Evolutionary conservation across 805 yeast species (phyloP).

Genomic region (Clavispora santaluciae): DNA sequence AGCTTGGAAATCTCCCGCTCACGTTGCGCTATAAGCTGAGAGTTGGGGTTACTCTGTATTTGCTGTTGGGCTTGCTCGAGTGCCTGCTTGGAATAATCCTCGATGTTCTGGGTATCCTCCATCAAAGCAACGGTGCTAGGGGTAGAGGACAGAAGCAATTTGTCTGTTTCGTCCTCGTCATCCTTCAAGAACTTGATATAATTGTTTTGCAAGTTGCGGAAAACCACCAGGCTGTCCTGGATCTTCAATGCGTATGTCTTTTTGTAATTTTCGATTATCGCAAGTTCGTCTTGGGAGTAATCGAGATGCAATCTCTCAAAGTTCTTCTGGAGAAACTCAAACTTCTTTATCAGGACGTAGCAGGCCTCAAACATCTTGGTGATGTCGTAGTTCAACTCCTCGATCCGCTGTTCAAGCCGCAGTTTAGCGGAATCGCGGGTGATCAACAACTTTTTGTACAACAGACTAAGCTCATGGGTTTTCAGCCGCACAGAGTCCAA

Average conservation of each 20-base stretch:
- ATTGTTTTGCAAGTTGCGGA: conserved; percentile 82
- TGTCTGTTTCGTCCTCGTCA: conserved; percentile 53
- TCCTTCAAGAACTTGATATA: conserved; percentile 80
- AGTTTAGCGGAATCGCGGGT: conserved; percentile 86
- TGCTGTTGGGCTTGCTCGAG: conserved; percentile 44
- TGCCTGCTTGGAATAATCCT: conserved; percentile 50
- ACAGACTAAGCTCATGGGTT: conserved; percentile 55
- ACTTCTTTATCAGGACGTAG: conserved; percentile 68
- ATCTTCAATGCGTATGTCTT: conserved; percentile 80
- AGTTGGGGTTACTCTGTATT: conserved; percentile 19
- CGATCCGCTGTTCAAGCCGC: conserved; percentile 72
- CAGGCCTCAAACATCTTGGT: conserved; percentile 75
- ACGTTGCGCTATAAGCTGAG: conserved; percentile 53
- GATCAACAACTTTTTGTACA: conserved; percentile 76
- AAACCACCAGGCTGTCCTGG: conserved; percentile 71
- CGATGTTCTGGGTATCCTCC: conserved; percentile 20
- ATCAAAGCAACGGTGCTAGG: conserved; percentile 1
- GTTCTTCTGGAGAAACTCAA: conserved; percentile 41
- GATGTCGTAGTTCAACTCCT: conserved; percentile 66
- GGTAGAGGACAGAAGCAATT: neutral
- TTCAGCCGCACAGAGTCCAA: conserved; percentile 48
- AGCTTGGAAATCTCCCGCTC: conserved; percentile 86
- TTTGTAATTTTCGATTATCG: conserved; percentile 74
- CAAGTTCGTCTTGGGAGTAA: conserved; percentile 45
- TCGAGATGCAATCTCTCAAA: conserved; percentile 38